phyloP scores from a whole-genome alignment of 2,329 filamentous ascomycete species.

The Epichloe glyceriae region DNA sequence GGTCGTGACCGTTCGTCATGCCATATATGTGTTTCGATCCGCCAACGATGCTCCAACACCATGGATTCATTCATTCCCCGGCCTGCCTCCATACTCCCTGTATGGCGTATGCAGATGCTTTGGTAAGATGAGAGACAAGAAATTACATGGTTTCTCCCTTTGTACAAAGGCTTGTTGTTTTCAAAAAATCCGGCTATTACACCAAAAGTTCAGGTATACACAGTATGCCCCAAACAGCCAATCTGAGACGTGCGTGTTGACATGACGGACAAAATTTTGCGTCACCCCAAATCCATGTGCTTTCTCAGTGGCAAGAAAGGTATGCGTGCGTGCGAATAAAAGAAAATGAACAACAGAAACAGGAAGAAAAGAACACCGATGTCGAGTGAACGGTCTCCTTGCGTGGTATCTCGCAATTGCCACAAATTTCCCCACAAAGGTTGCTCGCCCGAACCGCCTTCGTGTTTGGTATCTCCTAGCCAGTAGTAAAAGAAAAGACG shows the following conservation, averaged over 20 bases:
- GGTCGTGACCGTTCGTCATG: neutral
- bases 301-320: neutral
- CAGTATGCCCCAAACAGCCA: neutral
- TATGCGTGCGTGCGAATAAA: neutral
- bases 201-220: neutral
- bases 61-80: neutral
- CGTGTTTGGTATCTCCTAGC: slow-evolving; percentile 4
- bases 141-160: neutral
- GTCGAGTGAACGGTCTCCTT: slow-evolving; percentile 1
- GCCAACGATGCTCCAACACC: neutral
- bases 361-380: neutral
- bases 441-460: neutral
- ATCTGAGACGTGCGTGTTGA: neutral
- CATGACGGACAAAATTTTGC: too few species aligned
- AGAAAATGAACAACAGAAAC: neutral
- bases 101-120: neutral
- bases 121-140: neutral
- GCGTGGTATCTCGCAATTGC: neutral
- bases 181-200: neutral
- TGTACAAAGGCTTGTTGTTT: neutral
- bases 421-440: neutral
- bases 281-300: neutral
- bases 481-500: neutral
- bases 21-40: neutral
- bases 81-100: neutral